Evolutionary conservation across 768 basidiomycete species (phyloP).

Genomic region (Sarcodon sp.): DNA sequence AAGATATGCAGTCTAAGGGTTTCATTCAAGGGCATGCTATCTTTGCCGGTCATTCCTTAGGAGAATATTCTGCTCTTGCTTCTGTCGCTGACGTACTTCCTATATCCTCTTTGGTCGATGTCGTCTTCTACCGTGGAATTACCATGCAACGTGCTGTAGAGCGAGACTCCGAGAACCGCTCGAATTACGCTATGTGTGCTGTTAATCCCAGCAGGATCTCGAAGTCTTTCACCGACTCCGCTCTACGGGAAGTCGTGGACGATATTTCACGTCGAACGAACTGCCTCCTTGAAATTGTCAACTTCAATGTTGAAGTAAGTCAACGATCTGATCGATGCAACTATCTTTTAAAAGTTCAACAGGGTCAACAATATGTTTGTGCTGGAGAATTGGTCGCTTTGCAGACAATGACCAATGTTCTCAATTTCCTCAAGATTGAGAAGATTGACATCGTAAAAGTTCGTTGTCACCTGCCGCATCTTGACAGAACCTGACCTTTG

Average conservation of each 20-base stretch:
- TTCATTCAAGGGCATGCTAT: constrained; percentile 86
- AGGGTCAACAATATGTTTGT: constrained; percentile 99
- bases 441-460: constrained; percentile 91
- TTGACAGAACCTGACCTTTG: constrained; percentile 2
- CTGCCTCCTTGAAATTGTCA: constrained; percentile 92
- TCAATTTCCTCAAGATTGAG: constrained; percentile 93
- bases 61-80: constrained; percentile 96
- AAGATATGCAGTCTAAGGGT: constrained; percentile 95
- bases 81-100: constrained; percentile 96
- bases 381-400: constrained; percentile 92
- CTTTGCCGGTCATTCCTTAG: constrained; percentile 96
- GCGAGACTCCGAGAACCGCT: constrained; percentile 84
- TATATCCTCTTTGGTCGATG: constrained; percentile 90
- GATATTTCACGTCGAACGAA: constrained; percentile 66
- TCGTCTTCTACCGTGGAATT: constrained; percentile 99
- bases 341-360: constrained; percentile 4
- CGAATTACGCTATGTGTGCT: constrained; percentile 99
- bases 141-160: constrained; percentile 99
- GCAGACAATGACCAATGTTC: constrained; percentile 88
- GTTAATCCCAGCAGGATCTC: constrained; percentile 95
- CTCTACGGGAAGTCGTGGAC: constrained; percentile 95
- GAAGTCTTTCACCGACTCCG: constrained; percentile 87
- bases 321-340: neutral
- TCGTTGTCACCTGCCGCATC: neutral
- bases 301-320: constrained; percentile 83